These are phyloP conservation scores for Sanguinoderma infundibulare DNA, from an alignment of 1,284 basidiomycete genomes.

Conservation along the genomic window DNA sequence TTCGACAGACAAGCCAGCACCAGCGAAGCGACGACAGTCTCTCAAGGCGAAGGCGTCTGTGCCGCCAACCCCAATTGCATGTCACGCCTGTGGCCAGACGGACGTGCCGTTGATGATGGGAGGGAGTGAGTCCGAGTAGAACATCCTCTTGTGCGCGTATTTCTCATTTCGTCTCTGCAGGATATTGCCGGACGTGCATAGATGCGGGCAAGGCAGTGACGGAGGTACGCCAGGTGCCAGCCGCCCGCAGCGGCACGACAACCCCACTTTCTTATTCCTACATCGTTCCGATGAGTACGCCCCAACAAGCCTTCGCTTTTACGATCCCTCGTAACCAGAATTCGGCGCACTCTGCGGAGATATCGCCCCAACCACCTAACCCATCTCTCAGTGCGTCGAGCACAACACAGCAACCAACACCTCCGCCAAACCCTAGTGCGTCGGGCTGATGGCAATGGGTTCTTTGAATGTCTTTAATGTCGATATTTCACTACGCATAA, in stretches of 20 bases:
- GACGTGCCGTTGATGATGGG: slow-evolving; percentile 76
- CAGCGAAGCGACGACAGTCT: slow-evolving; percentile 29
- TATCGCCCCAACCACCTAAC: not conserved
- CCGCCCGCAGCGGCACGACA: not conserved
- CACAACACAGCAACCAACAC: not conserved
- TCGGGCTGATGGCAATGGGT: not conserved
- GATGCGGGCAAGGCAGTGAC: slow-evolving; percentile 42
- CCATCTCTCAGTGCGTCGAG: no score
- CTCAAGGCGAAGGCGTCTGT: slow-evolving; percentile 31
- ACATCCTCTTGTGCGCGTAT: not conserved
- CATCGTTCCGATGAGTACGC: not conserved
- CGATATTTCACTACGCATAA: not conserved
- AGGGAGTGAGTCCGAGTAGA: slow-evolving; percentile 54
- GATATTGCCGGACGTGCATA: slow-evolving; percentile 55
- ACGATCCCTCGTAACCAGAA: not conserved
- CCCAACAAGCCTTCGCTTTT: not conserved
- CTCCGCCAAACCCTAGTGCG: not conserved
- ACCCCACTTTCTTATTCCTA: not conserved
- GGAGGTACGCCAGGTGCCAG: slow-evolving; percentile 19
- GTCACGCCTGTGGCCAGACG: slow-evolving; percentile 59
- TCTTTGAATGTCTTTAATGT: not conserved
- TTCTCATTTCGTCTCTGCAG: slow-evolving; percentile 19
- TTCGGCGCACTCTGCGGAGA: not conserved
- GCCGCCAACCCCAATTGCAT: slow-evolving; percentile 47
- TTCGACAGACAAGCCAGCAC: slow-evolving; percentile 3